Percentiles rank a stretch among this genome's conserved stretches.
Conservation (phyloP, 1,139 yeast species). For the Suhomyces maxii region DNA sequence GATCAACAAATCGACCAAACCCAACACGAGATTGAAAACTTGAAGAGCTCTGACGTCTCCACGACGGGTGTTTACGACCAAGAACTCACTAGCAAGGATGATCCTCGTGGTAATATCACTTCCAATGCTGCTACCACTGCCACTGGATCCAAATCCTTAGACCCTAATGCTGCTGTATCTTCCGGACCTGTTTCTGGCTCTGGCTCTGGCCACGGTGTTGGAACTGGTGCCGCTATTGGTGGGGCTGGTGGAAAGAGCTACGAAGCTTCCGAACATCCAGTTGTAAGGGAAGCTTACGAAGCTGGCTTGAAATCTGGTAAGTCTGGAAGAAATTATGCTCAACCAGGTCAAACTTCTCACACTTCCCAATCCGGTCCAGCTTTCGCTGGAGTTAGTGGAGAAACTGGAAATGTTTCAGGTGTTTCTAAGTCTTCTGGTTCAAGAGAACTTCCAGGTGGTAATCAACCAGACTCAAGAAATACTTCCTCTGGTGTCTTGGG, state of each 20-base stretch:
- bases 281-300: slow-evolving; percentile 19
- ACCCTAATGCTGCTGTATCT: slow-evolving; percentile 6
- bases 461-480: neutral
- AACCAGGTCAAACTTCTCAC: neutral
- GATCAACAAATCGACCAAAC: slow-evolving; percentile 26
- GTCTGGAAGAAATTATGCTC: neutral
- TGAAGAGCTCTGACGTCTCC: slow-evolving; percentile 19
- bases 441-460: neutral
- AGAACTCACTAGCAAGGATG: slow-evolving; percentile 7
- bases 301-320: slow-evolving; percentile 14
- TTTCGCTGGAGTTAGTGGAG: no score
- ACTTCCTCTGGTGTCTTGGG: slow-evolving; percentile 6
- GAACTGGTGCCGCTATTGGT: slow-evolving; percentile 2
- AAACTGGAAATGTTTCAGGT: neutral
- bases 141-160: neutral
- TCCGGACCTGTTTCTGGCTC: slow-evolving; percentile 1
- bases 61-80: slow-evolving; percentile 20
- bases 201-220: slow-evolving; percentile 2
- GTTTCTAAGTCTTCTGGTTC: slow-evolving; percentile 10
- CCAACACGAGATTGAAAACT: slow-evolving; percentile 26
- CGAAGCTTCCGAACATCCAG: slow-evolving; percentile 8
- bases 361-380: neutral
- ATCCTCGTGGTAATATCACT: no score
- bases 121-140: neutral
- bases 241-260: slow-evolving; percentile 9